Conservation (phyloP, 2,329 filamentous ascomycete species). For the Aspergillus brunneoviolaceus region DNA sequence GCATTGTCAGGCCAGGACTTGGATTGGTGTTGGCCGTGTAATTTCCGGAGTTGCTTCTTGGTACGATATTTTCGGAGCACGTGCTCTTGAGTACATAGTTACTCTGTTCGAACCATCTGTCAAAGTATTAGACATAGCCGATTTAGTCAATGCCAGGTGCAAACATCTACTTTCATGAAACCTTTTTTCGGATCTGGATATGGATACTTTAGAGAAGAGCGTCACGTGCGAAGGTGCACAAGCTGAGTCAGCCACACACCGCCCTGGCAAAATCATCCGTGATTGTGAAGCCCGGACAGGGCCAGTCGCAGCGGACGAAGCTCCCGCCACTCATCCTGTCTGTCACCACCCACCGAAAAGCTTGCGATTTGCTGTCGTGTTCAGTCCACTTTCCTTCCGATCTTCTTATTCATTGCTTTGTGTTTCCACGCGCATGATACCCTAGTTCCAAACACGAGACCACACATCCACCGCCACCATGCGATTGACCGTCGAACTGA, state of each 20-base stretch:
- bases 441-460: conserved; percentile 13
- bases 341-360: neutral
- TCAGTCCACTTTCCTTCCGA: neutral
- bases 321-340: conserved; percentile 6
- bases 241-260: conserved; percentile 14
- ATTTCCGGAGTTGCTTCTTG: conserved; percentile 22
- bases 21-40: neutral
- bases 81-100: conserved; percentile 26
- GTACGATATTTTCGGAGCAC: conserved; percentile 21
- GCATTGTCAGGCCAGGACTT: conserved; percentile 1
- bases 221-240: neutral
- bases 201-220: neutral
- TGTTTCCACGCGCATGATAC: conserved; percentile 16
- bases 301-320: conserved; percentile 13
- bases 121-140: neutral
- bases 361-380: no score
- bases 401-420: neutral
- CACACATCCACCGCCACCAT: conserved; percentile 52
- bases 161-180: neutral
- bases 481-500: conserved; percentile 94
- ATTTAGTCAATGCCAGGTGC: neutral
- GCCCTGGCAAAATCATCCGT: conserved; percentile 20
- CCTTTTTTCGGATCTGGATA: neutral
- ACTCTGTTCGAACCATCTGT: neutral
- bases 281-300: neutral